A percentile compares a stretch with the other conserved stretches of the same genome.
Evolutionary conservation across 495 filamentous ascomycete genomes (phyloP).

Genomic region (Tuber magnatum): DNA sequence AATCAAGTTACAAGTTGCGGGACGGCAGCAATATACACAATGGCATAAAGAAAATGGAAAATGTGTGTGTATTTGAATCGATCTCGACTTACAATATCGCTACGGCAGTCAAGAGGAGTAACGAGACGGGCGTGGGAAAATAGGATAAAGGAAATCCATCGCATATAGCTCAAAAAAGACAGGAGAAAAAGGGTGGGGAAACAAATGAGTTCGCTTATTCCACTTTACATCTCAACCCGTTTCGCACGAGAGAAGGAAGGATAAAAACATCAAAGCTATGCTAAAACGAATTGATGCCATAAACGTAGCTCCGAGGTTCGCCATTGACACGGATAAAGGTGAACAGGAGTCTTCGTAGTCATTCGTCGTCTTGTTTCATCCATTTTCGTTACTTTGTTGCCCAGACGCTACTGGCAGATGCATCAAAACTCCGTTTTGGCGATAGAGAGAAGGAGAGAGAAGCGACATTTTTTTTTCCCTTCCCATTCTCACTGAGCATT

Average conservation of each 20-base stretch:
- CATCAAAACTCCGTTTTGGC: conserved; percentile 17
- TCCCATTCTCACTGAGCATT: conserved; percentile 16
- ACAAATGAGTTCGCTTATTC: conserved; percentile 12
- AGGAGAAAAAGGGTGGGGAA: conserved; percentile 7
- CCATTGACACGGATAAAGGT: background rate
- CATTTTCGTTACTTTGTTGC: conserved; percentile 22
- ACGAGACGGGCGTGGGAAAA: conserved; percentile 1
- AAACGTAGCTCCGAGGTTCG: background rate
- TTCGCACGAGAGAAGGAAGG: conserved; percentile 4
- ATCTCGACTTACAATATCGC: background rate
- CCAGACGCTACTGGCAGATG: conserved; percentile 15
- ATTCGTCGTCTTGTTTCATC: conserved; percentile 13
- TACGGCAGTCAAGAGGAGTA: background rate
- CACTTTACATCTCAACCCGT: conserved; percentile 10
- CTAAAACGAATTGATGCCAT: background rate
- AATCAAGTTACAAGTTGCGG: background rate
- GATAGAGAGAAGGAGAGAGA: conserved; percentile 11
- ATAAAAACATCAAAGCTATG: conserved; percentile 1
- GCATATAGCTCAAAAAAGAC: background rate
- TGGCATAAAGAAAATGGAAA: background rate
- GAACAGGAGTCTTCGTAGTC: background rate
- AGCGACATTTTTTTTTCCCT: background rate
- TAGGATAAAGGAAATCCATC: background rate
- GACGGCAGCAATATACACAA: background rate
- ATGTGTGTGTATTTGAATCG: conserved; percentile 1